phyloP scores from a whole-genome alignment of 164 flowering plant genomes.

The Paratinospora sagittata region DNA sequence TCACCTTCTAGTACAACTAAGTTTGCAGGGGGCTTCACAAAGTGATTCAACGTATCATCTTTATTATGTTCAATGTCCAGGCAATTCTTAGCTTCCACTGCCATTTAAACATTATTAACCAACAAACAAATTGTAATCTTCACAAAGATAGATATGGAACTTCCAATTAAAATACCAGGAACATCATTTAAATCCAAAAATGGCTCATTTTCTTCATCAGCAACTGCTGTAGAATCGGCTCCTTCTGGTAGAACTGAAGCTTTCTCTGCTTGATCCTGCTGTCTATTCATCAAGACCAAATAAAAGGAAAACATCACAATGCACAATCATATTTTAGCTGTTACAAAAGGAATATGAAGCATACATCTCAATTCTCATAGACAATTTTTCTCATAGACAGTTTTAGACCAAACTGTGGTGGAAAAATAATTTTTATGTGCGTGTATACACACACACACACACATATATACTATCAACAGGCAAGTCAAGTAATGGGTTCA shows the following conservation, averaged over 20 bases:
- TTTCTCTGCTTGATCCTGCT: constrained; percentile 45
- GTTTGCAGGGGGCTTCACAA: constrained; percentile 82
- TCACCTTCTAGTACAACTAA: constrained; percentile 95
- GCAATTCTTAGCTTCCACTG: constrained; percentile 73
- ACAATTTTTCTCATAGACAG: no score
- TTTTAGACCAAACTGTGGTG: no score
- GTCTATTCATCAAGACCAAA: constrained; percentile 29
- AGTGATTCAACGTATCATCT: constrained; percentile 36
- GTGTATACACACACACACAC: no score
- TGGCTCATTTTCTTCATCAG: constrained; percentile 50
- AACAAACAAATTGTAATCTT: not conserved
- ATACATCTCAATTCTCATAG: no score
- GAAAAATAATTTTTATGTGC: no score
- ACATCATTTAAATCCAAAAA: constrained; percentile 77
- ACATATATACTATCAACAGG: no score
- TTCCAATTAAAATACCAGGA: constrained; percentile 42
- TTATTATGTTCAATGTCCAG: constrained; percentile 35
- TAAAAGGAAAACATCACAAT: not conserved
- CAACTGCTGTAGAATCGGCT: constrained; percentile 26
- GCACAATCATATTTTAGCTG: not conserved
- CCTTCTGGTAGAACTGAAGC: constrained; percentile 32
- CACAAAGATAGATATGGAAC: not conserved
- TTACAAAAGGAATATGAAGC: no score
- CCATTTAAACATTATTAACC: constrained; percentile 18
- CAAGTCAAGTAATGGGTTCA: no score